Base-by-base conservation (phyloP, 2,329 filamentous ascomycete species). In the Aspergillus pseudoterreus region DNA sequence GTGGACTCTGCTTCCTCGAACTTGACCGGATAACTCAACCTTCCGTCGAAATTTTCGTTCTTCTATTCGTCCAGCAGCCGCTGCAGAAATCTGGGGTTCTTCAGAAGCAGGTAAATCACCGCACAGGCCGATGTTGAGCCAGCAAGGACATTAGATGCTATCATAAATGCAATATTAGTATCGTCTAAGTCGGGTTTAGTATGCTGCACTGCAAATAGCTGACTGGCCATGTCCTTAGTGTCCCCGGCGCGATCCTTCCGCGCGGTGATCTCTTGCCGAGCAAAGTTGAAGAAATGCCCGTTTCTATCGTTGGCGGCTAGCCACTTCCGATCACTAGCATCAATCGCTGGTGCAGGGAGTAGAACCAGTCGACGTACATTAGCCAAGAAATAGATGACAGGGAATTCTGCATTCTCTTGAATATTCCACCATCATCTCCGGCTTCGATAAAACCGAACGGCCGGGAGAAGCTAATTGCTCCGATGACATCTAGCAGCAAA, bases 391-490 rank as follows among this genome's bases (percentile, higher is more conserved):
- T 33, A 6, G 46, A 49, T 17, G 6, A 14, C 24, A 49, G 30
- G 2, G 46, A 27, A 11, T 19, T 15, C 24, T 27, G 22, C 12
- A 49, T 19, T n/a, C 30, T 33, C 15, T 9, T 21, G 27, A 49
- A 49, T 9, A 49, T 22, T 11, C 46, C 46, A 4, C 43, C 4
- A 10, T 49, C 46, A 10, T 43, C 24, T 9, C 38, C 36, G 11
- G 38, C 46, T 14, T 15, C 22, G 24, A 49, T 15, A 24, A 32
- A 49, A 17, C 46, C 46, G 11, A 43, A 43, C 10, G 36, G 46
- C 11, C 38, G 46, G 14, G 46, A 49, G 27, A 49, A 49, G 14
- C 36, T 49, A 24, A 49, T 30, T 21, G 36, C 46, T 14, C 46
- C 46, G 10, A 49, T 49, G 11, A 49, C 24, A 35, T 49, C 46